Evolutionary conservation across 768 basidiomycete species (phyloP).

Genomic region (Rhodotorula taiwanensis): DNA sequence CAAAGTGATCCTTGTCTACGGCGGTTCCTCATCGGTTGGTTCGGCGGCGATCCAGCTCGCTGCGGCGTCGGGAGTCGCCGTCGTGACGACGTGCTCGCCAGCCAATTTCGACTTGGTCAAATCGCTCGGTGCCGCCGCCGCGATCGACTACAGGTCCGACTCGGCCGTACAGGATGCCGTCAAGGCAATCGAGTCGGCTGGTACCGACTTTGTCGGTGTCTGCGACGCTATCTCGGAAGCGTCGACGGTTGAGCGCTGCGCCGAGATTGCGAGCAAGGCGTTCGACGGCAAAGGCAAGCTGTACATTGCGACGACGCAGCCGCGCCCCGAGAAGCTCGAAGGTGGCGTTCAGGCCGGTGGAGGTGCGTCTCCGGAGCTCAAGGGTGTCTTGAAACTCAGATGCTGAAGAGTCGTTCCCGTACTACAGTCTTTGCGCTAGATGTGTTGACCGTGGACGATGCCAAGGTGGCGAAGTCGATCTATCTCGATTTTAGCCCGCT

Average conservation of each 20-base stretch:
- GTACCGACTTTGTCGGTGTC: conserved; percentile 25
- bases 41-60: conserved; percentile 36
- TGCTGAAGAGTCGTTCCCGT: too few species aligned
- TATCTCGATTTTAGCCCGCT: conserved; percentile 29
- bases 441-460: background rate
- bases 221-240: conserved; percentile 37
- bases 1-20: conserved; percentile 34
- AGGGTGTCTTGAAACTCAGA: too few species aligned
- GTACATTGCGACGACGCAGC: conserved; percentile 18
- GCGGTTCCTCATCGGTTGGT: conserved; percentile 34
- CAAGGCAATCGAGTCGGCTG: conserved; percentile 13
- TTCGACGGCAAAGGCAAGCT: conserved; percentile 15
- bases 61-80: conserved; percentile 31
- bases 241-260: conserved; percentile 22
- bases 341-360: conserved; percentile 21
- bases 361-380: background rate
- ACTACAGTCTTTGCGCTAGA: conserved; percentile 13
- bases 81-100: conserved; percentile 37
- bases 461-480: conserved; percentile 13
- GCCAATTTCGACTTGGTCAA: conserved; percentile 41
- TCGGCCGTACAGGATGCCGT: conserved; percentile 30
- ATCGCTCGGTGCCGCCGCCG: conserved; percentile 31
- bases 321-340: conserved; percentile 14
- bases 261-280: conserved; percentile 5
- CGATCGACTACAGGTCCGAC: conserved; percentile 34